phyloP scores from a whole-genome alignment of 2,329 filamentous ascomycete genomes.

The Drechslerella stenobrocha region DNA sequence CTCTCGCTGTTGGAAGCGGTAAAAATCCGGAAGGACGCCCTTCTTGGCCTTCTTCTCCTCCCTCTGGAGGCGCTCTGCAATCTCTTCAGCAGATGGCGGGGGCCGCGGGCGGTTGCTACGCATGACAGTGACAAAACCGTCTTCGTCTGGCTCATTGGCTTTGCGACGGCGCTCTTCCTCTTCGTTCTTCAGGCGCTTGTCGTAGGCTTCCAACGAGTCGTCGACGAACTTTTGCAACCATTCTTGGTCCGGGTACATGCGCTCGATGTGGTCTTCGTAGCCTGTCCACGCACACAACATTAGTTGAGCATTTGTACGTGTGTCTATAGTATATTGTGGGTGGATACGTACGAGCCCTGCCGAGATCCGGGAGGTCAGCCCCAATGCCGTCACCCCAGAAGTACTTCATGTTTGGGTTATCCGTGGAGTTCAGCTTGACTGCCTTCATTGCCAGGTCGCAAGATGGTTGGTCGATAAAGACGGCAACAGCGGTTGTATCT shows the following conservation, averaged over 20 bases:
- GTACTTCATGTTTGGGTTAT: conserved; percentile 62
- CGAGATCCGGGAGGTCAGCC: conserved; percentile 63
- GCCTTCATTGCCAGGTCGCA: conserved; percentile 77
- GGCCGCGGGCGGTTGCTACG: conserved; percentile 72
- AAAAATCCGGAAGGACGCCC: conserved; percentile 70
- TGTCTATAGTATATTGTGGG: background rate
- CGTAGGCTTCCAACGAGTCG: conserved; percentile 83
- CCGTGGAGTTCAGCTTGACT: conserved; percentile 63
- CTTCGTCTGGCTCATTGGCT: conserved; percentile 82
- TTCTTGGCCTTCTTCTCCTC: conserved; percentile 67
- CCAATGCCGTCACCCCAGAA: conserved; percentile 69
- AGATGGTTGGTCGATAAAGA: conserved; percentile 81
- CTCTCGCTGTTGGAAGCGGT: conserved; percentile 80
- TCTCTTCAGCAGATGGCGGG: conserved; percentile 71
- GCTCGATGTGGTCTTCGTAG: conserved; percentile 67
- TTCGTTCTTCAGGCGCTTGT: conserved; percentile 68
- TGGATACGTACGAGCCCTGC: conserved; percentile 56
- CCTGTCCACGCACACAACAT: conserved; percentile 56
- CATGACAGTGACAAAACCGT: conserved; percentile 91
- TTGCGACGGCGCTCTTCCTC: conserved; percentile 66
- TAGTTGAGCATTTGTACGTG: background rate
- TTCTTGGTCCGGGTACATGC: conserved; percentile 70
- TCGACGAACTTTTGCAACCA: conserved; percentile 75
- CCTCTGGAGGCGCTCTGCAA: conserved; percentile 65
- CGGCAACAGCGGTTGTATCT: conserved; percentile 76